Percentiles rank a stretch among this genome's conserved stretches.
phyloP scores from a whole-genome alignment of 108 stramenopile species.

The Cyclotella choctawhatcheeana region DNA sequence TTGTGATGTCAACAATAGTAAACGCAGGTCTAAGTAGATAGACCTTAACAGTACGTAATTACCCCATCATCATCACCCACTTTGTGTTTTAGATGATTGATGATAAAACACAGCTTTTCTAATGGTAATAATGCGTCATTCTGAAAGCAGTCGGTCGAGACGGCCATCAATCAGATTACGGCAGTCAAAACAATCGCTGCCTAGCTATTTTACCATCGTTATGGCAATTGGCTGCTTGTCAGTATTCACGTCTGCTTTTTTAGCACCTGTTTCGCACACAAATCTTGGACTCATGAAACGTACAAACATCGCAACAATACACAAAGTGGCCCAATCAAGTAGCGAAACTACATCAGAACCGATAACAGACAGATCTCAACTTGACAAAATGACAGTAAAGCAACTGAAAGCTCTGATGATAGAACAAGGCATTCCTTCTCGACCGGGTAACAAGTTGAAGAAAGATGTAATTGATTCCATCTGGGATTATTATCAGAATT shows the following conservation, averaged over 20 bases:
- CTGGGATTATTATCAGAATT: constrained; percentile 11
- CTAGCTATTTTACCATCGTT: not conserved
- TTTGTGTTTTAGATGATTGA: no score
- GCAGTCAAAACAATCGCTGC: not conserved
- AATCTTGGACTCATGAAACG: not conserved
- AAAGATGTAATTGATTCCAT: constrained; percentile 67
- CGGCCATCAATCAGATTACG: not conserved
- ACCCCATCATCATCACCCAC: no score
- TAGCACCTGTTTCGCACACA: not conserved
- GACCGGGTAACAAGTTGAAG: constrained; percentile 55
- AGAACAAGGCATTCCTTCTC: constrained; percentile 13
- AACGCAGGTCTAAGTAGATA: no score
- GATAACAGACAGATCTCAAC: not conserved
- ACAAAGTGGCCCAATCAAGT: constrained; percentile 8
- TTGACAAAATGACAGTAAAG: constrained; percentile 73
- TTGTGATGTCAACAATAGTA: no score
- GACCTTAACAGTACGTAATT: no score
- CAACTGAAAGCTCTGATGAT: constrained; percentile 61
- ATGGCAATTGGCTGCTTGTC: not conserved
- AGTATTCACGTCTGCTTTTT: constrained; percentile 1
- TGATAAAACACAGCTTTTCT: no score
- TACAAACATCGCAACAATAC: constrained; percentile 1
- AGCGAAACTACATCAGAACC: constrained; percentile 1
- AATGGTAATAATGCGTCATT: not conserved
- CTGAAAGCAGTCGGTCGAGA: not conserved